Percentiles rank a stretch among this genome's conserved stretches.
Evolutionary conservation across 1,284 basidiomycete species (phyloP).

Genomic region (Fomitopsis betulina): DNA sequence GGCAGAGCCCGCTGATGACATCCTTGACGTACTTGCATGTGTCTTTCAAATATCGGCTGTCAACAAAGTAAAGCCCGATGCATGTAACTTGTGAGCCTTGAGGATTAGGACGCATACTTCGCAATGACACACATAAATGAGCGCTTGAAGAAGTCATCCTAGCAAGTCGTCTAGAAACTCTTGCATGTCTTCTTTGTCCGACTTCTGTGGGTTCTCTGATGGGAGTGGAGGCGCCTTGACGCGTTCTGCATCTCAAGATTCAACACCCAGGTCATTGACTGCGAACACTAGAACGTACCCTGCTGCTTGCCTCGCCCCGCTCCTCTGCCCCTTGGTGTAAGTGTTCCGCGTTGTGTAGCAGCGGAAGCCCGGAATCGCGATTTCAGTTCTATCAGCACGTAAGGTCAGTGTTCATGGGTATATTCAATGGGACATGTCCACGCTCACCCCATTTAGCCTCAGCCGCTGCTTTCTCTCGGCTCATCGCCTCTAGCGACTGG

Average conservation of each 20-base stretch:
- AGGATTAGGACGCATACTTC: too few relatives aligned
- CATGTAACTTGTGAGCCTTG: too few relatives aligned
- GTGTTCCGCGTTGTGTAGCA: conserved; percentile 38
- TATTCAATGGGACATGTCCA: background rate
- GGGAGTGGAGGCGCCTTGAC: conserved; percentile 56
- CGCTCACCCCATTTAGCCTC: conserved; percentile 65
- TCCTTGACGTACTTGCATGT: background rate
- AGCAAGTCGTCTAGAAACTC: conserved; percentile 70
- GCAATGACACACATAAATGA: background rate
- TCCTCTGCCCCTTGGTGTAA: conserved; percentile 11
- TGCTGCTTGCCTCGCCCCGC: conserved; percentile 26
- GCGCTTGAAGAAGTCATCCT: background rate
- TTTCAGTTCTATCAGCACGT: conserved; percentile 51
- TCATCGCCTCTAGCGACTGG: conserved; percentile 55
- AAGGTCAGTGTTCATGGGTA: background rate
- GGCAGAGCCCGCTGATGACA: conserved; percentile 1
- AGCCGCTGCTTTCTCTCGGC: conserved; percentile 62
- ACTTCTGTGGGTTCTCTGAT: conserved; percentile 31
- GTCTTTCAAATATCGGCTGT: too few relatives aligned
- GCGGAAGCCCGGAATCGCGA: conserved; percentile 59
- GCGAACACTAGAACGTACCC: conserved; percentile 25
- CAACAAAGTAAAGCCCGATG: background rate
- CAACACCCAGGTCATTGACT: conserved; percentile 6
- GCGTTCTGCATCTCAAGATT: conserved; percentile 21
- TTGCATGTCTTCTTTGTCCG: conserved; percentile 59